Evolutionary conservation across 1,284 basidiomycete species (phyloP).

Genomic region (Papiliotrema nemorosa): DNA sequence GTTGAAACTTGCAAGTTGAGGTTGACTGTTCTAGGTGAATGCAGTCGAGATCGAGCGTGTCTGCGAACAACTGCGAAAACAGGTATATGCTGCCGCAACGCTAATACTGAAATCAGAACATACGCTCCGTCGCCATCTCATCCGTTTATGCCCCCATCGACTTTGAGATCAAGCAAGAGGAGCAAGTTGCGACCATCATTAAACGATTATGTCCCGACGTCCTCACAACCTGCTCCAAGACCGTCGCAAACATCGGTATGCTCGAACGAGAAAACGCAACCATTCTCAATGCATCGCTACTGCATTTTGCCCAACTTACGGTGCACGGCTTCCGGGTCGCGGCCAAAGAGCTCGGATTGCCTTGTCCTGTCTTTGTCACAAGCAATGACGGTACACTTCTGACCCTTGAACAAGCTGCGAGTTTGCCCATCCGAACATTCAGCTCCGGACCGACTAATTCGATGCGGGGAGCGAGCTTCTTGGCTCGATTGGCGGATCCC

Average conservation of each 20-base stretch:
- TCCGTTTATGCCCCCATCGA: constrained; percentile 29
- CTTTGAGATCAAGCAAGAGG: constrained; percentile 22
- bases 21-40: constrained; percentile 14
- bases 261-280: constrained; percentile 61
- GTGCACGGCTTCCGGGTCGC: constrained; percentile 57
- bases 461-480: constrained; percentile 60
- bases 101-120: constrained; percentile 3
- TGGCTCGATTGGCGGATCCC: constrained; percentile 44
- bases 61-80: constrained; percentile 15
- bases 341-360: constrained; percentile 52
- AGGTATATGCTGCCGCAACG: neutral
- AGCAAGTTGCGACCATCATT: constrained; percentile 21
- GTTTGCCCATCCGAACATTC: constrained; percentile 62
- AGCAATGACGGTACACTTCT: constrained; percentile 60
- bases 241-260: constrained; percentile 48
- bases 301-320: constrained; percentile 55
- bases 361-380: constrained; percentile 59
- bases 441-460: constrained; percentile 61
- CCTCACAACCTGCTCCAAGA: constrained; percentile 14
- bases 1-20: neutral
- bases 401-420: constrained; percentile 54
- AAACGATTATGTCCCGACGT: constrained; percentile 10
- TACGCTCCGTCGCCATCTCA: constrained; percentile 20
- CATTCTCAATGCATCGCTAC: constrained; percentile 61
- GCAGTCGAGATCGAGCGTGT: constrained; percentile 19